phyloP scores from a whole-genome alignment of 768 basidiomycete species.

The Postia placenta region DNA sequence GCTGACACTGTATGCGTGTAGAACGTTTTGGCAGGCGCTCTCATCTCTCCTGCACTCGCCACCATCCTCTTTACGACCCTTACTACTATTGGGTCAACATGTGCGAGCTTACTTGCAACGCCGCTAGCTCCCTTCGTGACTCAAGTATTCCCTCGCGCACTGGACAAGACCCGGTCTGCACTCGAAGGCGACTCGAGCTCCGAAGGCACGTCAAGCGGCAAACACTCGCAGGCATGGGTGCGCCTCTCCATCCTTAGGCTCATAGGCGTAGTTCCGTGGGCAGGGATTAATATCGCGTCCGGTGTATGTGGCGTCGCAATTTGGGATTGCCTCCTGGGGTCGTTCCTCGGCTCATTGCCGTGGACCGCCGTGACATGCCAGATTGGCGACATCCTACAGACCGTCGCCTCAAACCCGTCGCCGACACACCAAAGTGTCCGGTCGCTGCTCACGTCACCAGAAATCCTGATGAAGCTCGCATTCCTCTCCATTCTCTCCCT shows the following conservation, averaged over 20 bases:
- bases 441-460: conserved; percentile 76
- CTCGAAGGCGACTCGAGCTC: conserved; percentile 61
- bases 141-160: conserved; percentile 74
- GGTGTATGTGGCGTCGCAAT: conserved; percentile 83
- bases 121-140: conserved; percentile 83
- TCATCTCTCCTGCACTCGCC: conserved; percentile 79
- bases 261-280: conserved; percentile 94
- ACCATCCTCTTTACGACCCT: conserved; percentile 77
- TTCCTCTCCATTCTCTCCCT: conserved; percentile 80
- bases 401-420: conserved; percentile 66
- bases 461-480: conserved; percentile 77
- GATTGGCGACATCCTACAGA: conserved; percentile 86
- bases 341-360: conserved; percentile 78
- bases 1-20: conserved; percentile 25
- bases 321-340: conserved; percentile 69
- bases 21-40: conserved; percentile 87
- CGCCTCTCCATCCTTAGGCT: conserved; percentile 83
- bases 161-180: conserved; percentile 79
- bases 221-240: conserved; percentile 58
- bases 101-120: conserved; percentile 72
- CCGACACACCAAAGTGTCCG: conserved; percentile 75
- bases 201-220: conserved; percentile 20
- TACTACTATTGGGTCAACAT: conserved; percentile 82
- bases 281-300: conserved; percentile 94
- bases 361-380: conserved; percentile 92